A percentile compares a stretch with the other conserved stretches of the same genome.
Conservation (phyloP, 2,329 filamentous ascomycete genomes). For the Amauroascus niger region DNA sequence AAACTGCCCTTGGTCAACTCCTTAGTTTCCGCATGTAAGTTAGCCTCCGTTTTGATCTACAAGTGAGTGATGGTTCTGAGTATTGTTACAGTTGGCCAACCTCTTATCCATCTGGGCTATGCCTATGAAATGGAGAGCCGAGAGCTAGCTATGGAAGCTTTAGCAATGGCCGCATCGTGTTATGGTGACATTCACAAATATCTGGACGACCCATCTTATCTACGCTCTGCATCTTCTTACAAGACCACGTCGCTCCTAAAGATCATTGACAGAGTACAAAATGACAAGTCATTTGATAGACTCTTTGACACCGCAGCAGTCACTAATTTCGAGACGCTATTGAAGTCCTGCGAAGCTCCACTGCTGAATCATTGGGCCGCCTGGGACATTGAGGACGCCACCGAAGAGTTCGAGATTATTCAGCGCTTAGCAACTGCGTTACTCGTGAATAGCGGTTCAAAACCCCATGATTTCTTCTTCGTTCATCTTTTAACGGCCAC, state of each 20-base stretch:
- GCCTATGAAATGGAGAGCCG: slow-evolving; percentile 79
- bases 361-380: slow-evolving; percentile 86
- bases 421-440: slow-evolving; percentile 44
- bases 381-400: slow-evolving; percentile 52
- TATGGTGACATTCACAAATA: slow-evolving; percentile 51
- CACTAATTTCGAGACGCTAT: slow-evolving; percentile 57
- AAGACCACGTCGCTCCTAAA: slow-evolving; percentile 55
- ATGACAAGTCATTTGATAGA: slow-evolving; percentile 60
- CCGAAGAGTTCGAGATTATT: slow-evolving; percentile 61
- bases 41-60: background rate
- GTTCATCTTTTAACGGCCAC: slow-evolving; percentile 74
- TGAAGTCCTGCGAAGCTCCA: slow-evolving; percentile 57
- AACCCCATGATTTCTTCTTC: slow-evolving; percentile 72
- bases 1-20: slow-evolving; percentile 71
- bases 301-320: slow-evolving; percentile 51
- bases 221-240: slow-evolving; percentile 49
- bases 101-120: slow-evolving; percentile 91
- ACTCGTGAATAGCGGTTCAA: slow-evolving; percentile 28
- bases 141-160: slow-evolving; percentile 79
- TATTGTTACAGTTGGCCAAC: slow-evolving; percentile 64
- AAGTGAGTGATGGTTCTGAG: background rate
- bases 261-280: slow-evolving; percentile 58
- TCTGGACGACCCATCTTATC: slow-evolving; percentile 63
- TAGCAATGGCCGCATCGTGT: slow-evolving; percentile 57
- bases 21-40: slow-evolving; percentile 66